Conservation (phyloP, 345 rosid genomes). For the Aquilaria yunnanensis region DNA sequence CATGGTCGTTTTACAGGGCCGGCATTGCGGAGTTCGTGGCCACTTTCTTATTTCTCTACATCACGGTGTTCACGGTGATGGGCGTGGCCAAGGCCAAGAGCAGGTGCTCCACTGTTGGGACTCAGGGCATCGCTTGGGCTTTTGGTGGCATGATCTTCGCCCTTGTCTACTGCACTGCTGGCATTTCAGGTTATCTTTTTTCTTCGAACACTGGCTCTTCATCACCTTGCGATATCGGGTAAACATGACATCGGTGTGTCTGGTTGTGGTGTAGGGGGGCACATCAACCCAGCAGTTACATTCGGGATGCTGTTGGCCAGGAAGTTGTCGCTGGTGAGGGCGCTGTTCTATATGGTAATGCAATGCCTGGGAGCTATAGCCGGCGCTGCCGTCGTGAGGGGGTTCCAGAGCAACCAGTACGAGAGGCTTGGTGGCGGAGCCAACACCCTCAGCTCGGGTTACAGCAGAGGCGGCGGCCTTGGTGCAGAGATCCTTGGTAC, state of each 20-base stretch:
- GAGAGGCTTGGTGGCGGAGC: conserved; percentile 36
- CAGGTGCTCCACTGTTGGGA: conserved; percentile 32
- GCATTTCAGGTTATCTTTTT: conserved; percentile 30
- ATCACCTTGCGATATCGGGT: too few species aligned
- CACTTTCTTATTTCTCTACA: conserved; percentile 31
- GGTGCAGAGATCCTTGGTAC: conserved; percentile 43
- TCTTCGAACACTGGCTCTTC: background rate
- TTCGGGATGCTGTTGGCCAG: conserved; percentile 40
- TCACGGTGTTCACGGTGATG: conserved; percentile 32
- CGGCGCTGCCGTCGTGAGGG: conserved; percentile 40
- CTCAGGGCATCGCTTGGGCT: conserved; percentile 41
- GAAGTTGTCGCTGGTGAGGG: conserved; percentile 38
- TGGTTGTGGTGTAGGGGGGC: conserved; percentile 23
- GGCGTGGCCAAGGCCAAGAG: conserved; percentile 26
- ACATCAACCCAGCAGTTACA: conserved; percentile 41
- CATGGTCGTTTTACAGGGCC: conserved; percentile 34
- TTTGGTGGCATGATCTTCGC: conserved; percentile 45
- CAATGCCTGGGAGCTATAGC: conserved; percentile 38
- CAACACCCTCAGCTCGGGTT: conserved; percentile 24
- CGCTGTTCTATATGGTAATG: conserved; percentile 36
- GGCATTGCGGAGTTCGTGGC: conserved; percentile 34
- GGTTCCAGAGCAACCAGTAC: conserved; percentile 22
- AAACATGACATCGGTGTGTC: too few species aligned
- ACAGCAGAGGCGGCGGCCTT: conserved; percentile 26
- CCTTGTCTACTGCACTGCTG: conserved; percentile 37